Conservation (phyloP, 2,329 filamentous ascomycete species). For the Colletotrichum limetticola region DNA sequence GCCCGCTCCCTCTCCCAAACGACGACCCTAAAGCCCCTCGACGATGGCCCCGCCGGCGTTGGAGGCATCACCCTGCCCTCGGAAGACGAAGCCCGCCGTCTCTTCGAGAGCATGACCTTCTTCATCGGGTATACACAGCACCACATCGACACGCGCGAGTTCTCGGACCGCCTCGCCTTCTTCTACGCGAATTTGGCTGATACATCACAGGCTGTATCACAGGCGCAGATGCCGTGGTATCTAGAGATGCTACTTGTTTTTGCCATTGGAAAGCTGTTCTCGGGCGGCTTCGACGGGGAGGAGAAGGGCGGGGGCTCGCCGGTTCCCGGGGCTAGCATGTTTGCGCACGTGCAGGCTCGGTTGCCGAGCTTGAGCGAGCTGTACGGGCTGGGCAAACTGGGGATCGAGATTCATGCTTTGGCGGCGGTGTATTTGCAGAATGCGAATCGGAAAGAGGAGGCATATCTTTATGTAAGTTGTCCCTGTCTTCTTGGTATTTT, state of each 20-base stretch:
- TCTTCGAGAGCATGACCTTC: constrained; percentile 38
- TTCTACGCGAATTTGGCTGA: constrained; percentile 16
- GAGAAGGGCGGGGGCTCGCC: not conserved
- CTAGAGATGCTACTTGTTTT: constrained; percentile 30
- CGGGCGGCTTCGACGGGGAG: constrained; percentile 1
- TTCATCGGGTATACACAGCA: constrained; percentile 40
- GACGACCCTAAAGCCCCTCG: not conserved
- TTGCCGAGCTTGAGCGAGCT: constrained; percentile 22
- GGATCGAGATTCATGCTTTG: constrained; percentile 26
- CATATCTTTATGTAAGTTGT: constrained; percentile 31
- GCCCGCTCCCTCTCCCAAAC: not conserved
- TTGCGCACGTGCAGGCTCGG: constrained; percentile 4
- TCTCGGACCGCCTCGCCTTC: constrained; percentile 30
- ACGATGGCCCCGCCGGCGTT: not conserved
- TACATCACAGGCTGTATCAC: not conserved
- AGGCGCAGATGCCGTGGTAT: constrained; percentile 23
- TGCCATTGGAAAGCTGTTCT: constrained; percentile 32
- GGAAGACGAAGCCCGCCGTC: constrained; percentile 33
- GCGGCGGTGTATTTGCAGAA: constrained; percentile 32
- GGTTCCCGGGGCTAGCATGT: constrained; percentile 20
- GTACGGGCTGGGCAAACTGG: constrained; percentile 16
- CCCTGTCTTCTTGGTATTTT: accelerated
- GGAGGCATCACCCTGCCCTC: constrained; percentile 23
- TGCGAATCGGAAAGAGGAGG: constrained; percentile 33
- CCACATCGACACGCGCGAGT: constrained; percentile 39